phyloP scores from a whole-genome alignment of 306 rosid genomes.

The Trifolium pratense region DNA sequence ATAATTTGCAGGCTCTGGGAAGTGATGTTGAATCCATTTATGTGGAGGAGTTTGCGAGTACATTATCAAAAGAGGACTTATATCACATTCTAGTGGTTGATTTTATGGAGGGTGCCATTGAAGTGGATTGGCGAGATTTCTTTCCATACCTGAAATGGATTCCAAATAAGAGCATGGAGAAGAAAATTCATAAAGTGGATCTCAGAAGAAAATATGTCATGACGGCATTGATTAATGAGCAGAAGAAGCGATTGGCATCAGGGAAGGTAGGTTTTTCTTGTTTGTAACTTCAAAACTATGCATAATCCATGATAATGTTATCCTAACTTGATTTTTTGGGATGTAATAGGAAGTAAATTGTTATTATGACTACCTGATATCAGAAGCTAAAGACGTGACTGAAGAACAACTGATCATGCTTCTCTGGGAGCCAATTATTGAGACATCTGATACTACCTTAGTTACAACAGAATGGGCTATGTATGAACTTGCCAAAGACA shows the following conservation, averaged over 20 bases:
- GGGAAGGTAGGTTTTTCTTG: conserved; percentile 60
- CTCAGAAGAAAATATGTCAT: conserved; percentile 56
- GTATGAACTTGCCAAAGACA: conserved; percentile 80
- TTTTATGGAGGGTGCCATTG: conserved; percentile 88
- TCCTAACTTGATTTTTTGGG: conserved; percentile 36
- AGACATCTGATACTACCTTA: conserved; percentile 81
- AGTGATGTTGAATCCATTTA: conserved; percentile 57
- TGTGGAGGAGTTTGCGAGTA: conserved; percentile 68
- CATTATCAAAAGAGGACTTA: conserved; percentile 59
- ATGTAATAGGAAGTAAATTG: conserved; percentile 62
- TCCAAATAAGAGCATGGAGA: conserved; percentile 72
- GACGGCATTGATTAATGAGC: conserved; percentile 66
- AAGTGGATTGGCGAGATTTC: conserved; percentile 98
- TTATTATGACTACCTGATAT: conserved; percentile 63
- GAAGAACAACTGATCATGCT: conserved; percentile 69
- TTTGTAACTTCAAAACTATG: background rate
- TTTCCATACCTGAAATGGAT: conserved; percentile 92
- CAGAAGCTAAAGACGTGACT: conserved; percentile 66
- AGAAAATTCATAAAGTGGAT: conserved; percentile 49
- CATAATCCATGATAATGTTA: background rate
- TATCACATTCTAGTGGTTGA: conserved; percentile 72
- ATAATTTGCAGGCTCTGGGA: conserved; percentile 72
- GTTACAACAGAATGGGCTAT: conserved; percentile 91
- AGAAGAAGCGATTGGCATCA: conserved; percentile 69
- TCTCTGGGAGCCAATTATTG: conserved; percentile 85